Percentiles rank a stretch among this genome's conserved stretches.
These are phyloP conservation scores for Solanum corneliomulleri DNA, from an alignment of 257 asterid genomes.

Conservation along the genomic window DNA sequence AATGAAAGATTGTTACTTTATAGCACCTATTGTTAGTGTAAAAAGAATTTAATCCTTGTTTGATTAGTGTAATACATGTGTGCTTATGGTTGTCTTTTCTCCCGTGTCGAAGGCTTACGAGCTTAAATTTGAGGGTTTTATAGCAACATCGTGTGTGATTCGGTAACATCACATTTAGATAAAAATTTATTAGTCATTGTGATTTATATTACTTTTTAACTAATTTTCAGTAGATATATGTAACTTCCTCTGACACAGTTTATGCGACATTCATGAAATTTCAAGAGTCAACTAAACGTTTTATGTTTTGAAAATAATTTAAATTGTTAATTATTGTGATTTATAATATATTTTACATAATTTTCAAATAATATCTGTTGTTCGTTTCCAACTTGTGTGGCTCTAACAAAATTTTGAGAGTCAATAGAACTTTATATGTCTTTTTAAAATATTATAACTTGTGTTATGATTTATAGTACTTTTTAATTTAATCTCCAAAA, in stretches of 20 bases:
- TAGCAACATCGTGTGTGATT: not conserved
- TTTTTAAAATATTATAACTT: no score
- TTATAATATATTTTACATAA: no score
- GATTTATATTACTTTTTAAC: not conserved
- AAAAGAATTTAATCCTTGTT: not conserved
- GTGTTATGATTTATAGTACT: not conserved
- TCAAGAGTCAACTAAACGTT: not conserved
- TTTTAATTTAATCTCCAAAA: no score
- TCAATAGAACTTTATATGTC: not conserved
- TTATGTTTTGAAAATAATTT: no score
- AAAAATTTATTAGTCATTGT: not conserved
- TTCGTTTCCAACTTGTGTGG: not conserved
- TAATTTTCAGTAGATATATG: not conserved
- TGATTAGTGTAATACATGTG: not conserved
- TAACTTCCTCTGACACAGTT: not conserved
- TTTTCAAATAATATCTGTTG: not conserved
- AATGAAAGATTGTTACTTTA: not conserved
- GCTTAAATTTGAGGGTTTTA: not conserved
- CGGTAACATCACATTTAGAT: not conserved
- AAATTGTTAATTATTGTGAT: not conserved
- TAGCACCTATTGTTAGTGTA: not conserved
- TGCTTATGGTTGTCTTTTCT: not conserved
- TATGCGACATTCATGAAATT: not conserved
- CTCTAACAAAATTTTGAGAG: not conserved
- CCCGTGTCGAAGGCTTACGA: not conserved